These are phyloP conservation scores for Apiotrichum gracile DNA, from an alignment of 1,284 basidiomycete species.

Conservation along the genomic window DNA sequence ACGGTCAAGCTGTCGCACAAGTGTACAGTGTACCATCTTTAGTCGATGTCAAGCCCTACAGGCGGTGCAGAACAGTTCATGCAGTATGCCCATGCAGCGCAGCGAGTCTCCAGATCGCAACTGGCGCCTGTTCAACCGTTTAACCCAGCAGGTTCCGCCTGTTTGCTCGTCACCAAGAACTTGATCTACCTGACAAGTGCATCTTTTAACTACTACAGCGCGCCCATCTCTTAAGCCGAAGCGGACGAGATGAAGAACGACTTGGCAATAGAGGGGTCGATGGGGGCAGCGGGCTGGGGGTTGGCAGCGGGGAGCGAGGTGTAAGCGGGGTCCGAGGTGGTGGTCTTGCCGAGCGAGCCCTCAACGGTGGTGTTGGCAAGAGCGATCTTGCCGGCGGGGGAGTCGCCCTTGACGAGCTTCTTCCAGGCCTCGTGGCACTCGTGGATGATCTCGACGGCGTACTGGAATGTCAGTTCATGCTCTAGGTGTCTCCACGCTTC, in stretches of 20 bases:
- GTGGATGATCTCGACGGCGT: conserved; percentile 96
- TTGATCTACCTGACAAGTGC: neutral
- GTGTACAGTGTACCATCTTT: no score
- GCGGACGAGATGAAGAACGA: conserved; percentile 54
- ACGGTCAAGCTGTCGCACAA: no score
- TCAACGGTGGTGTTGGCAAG: conserved; percentile 62
- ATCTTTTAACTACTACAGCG: neutral
- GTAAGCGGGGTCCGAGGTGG: conserved; percentile 57
- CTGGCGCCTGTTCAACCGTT: no score
- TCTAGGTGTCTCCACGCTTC: no score
- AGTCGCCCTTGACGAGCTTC: conserved; percentile 77
- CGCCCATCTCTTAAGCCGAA: conserved; percentile 55
- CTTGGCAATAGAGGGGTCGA: conserved; percentile 75
- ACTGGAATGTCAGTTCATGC: conserved; percentile 68
- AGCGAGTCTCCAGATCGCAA: no score
- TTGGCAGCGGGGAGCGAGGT: conserved; percentile 81
- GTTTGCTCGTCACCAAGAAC: no score
- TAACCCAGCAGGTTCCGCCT: no score
- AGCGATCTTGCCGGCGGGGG: conserved; percentile 61
- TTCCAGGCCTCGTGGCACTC: conserved; percentile 99
- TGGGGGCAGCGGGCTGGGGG: conserved; percentile 71
- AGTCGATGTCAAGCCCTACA: no score
- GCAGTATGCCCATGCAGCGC: no score
- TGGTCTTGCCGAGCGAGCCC: conserved; percentile 64
- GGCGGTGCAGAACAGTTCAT: no score